Evolutionary conservation across 2,329 filamentous ascomycete species (phyloP).

Genomic region (Escovopsis sp.): DNA sequence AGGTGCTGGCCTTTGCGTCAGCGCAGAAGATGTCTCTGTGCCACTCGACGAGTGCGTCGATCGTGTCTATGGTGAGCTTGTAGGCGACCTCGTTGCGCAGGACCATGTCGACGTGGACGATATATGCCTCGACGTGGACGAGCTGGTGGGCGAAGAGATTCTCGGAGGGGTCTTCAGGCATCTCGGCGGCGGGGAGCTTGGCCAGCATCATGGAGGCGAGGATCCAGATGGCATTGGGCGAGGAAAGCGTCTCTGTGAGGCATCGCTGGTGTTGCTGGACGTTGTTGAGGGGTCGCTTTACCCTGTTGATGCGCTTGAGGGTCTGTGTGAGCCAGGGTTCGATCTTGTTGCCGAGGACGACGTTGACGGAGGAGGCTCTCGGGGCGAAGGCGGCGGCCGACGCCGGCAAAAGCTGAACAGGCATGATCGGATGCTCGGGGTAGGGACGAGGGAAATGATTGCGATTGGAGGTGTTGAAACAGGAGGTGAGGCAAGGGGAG

Average conservation of each 20-base stretch:
- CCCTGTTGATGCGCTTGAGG: constrained; percentile 87
- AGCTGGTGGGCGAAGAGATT: constrained; percentile 87
- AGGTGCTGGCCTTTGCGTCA: constrained; percentile 76
- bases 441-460: too few relatives aligned
- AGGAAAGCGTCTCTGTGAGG: constrained; percentile 86
- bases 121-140: constrained; percentile 88
- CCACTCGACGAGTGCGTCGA: constrained; percentile 83
- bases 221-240: constrained; percentile 83
- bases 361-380: constrained; percentile 75
- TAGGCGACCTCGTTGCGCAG: constrained; percentile 93
- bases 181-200: constrained; percentile 73
- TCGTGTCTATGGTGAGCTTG: constrained; percentile 91
- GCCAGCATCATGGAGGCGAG: constrained; percentile 84
- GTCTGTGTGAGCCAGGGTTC: constrained; percentile 96
- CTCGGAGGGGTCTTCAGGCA: constrained; percentile 72
- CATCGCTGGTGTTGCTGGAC: constrained; percentile 91
- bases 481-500: constrained; percentile 20
- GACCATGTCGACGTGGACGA: constrained; percentile 98
- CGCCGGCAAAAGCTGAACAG: constrained; percentile 80
- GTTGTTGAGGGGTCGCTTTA: constrained; percentile 95
- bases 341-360: constrained; percentile 81
- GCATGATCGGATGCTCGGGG: too few relatives aligned
- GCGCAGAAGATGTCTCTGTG: constrained; percentile 92
- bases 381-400: constrained; percentile 95
- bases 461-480: too few relatives aligned